Percentiles rank a stretch among this genome's conserved stretches.
Evolutionary conservation across 768 basidiomycete genomes (phyloP).

Genomic region (Mycena capillaripes): DNA sequence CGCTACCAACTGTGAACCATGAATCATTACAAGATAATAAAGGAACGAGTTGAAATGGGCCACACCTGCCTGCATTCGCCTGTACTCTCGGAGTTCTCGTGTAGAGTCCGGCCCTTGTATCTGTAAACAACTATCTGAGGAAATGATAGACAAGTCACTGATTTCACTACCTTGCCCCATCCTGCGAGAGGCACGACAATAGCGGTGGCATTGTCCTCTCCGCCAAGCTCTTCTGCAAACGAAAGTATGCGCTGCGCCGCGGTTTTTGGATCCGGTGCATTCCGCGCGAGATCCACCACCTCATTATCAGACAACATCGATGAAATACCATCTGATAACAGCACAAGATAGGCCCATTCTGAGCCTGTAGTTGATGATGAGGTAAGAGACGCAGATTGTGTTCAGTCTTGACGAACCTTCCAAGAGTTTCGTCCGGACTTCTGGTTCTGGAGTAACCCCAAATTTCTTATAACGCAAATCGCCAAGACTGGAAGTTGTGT

Average conservation of each 20-base stretch:
- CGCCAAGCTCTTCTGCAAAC: constrained; percentile 90
- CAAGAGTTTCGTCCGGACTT: constrained; percentile 82
- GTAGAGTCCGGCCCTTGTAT: constrained; percentile 86
- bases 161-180: constrained; percentile 73
- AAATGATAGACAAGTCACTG: background rate
- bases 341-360: constrained; percentile 88
- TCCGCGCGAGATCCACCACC: constrained; percentile 89
- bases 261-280: constrained; percentile 74
- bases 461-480: constrained; percentile 91
- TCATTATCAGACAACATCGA: constrained; percentile 94
- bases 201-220: constrained; percentile 93
- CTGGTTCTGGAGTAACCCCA: constrained; percentile 94
- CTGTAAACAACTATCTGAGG: constrained; percentile 6
- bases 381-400: background rate
- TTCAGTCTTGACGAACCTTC: constrained; percentile 64
- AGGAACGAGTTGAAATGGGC: background rate
- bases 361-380: constrained; percentile 61
- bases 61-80: constrained; percentile 75
- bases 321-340: constrained; percentile 95
- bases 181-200: constrained; percentile 93
- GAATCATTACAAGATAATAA: constrained; percentile 9
- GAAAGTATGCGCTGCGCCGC: constrained; percentile 89
- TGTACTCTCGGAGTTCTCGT: constrained; percentile 85
- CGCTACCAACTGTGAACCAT: constrained; percentile 64
- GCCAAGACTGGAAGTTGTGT: constrained; percentile 71